These are phyloP conservation scores for Botrytis squamosa DNA, from an alignment of 2,329 filamentous ascomycete genomes.

Conservation along the genomic window DNA sequence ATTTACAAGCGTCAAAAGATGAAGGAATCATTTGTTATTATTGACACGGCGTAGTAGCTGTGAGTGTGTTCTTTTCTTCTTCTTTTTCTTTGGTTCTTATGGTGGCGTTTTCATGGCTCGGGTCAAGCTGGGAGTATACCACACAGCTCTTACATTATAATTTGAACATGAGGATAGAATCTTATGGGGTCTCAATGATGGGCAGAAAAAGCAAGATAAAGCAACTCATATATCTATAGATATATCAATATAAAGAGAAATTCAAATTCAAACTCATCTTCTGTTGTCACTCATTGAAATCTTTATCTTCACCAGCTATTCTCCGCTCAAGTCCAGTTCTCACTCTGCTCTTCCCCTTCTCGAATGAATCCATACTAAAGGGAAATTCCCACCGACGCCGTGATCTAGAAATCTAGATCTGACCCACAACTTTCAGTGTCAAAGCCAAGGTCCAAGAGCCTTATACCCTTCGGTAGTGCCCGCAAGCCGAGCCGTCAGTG, in stretches of 20 bases:
- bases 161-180: background rate
- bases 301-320: background rate
- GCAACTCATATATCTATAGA: background rate
- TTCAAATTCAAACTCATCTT: background rate
- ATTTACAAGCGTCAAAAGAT: constrained; percentile 15
- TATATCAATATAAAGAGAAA: background rate
- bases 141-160: background rate
- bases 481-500: background rate
- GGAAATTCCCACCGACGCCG: background rate
- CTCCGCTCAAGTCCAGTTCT: background rate
- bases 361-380: background rate
- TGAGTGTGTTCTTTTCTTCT: background rate
- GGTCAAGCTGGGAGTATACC: background rate
- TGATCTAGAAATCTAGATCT: background rate
- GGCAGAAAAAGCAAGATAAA: background rate
- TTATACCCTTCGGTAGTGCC: background rate
- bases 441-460: background rate
- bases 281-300: background rate
- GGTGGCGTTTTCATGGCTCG: background rate
- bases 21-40: background rate
- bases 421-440: background rate
- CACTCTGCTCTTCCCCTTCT: background rate
- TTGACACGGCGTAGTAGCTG: background rate
- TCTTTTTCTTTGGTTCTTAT: background rate
- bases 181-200: background rate